Base-by-base conservation (phyloP, 1,284 basidiomycete species). In the Porogramme epimiltina region DNA sequence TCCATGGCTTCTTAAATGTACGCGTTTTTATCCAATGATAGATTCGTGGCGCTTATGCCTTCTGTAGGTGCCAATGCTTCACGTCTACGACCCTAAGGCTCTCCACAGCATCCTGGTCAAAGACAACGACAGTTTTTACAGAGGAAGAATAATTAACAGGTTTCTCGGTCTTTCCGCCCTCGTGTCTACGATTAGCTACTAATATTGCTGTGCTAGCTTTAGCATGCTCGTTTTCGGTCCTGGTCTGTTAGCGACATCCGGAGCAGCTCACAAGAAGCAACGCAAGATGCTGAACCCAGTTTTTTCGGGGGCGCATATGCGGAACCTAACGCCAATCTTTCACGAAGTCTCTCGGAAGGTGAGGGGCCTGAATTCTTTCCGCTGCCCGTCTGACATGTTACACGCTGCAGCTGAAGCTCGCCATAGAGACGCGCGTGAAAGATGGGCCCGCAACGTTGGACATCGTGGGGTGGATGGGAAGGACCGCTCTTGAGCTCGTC, bases 401-500 rank as follows among this genome's bases (percentile, higher is more conserved):
- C n/a, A 37, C 34, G 28, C 28, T 37, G 9, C n/a, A 37, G 34
- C 34, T 37, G 9, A 37, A 37, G 34, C 9, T n/a, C 16, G 62
- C 55, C 1, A 43, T 68, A 9, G 49, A 49, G n/a, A 42, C 40
- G 1, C 52, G 62, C 18, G 39, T 65, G n/a, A 34, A 44, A 5
- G 51, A 59, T 23, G 50, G 54, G 11, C 46, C 57, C 10, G 28
- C 58, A 3, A 60, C 63, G 25, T 47, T 73, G 24, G 66, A 75
- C 45, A 55, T 75, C 31, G 58, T 71, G 20, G 60, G 66, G 20
- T 67, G 62, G 45, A 61, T 73, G 47, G 63, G 63, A 18, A 68
- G 70, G 18, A 63, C 67, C 3, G 65, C 72, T 2, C 63, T 74
- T 25, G 73, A 74, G 53, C 61, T 73, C 42, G 66, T 73, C 51